Base-by-base conservation (phyloP, 495 filamentous ascomycete genomes). In the Penicillium longicatenatum region DNA sequence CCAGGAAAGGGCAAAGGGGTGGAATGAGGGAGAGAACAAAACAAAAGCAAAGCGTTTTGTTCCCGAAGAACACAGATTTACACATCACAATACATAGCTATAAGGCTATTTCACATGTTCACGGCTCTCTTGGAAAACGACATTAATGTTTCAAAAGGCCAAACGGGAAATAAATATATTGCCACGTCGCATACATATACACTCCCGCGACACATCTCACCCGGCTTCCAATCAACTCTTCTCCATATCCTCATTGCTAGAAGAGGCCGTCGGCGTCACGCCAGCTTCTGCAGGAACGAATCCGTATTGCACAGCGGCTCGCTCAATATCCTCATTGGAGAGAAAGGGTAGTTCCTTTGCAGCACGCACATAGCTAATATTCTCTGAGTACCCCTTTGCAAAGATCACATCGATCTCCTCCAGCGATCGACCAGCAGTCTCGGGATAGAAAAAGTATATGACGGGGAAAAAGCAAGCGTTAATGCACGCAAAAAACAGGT, bases 301-400 rank as follows among this genome's bases (percentile, higher is more conserved):
- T n/a, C 53, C 44, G 35, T 49, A 41, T 22, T 49, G 53, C 1
- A 47, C 49, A 29, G 53, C 43, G 9, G 46, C 29, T 22, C 44
- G 43, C 65, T 89, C 85, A 30, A 88, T 75, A 58, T 87, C 83
- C 16, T 79, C 73, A 1, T 80, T 76, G 33, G 74, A 69, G 22
- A 91, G 73, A 29, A 80, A 74, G 2, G 88, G 88, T 53, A 92
- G 69, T 51, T 91, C 83, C 60, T 85, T 75, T 9, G 85, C 79
- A 0, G 87, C 89, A 52, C 74, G 77, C 17, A 92, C 86, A 55
- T 89, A 89, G 20, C 77, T 80, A 3, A 88, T 89, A 0, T 86
- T 82, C 70, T 91, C 88, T 7, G 72, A 61, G 59, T 85, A 81
- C 4, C 87, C 87, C 73, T 91, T 46, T 4, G 43, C 43, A 31